Percentiles rank a stretch among this genome's conserved stretches.
These are phyloP conservation scores for Vaccinium myrtillus DNA, from an alignment of 148 eudicot genomes.

Conservation along the genomic window DNA sequence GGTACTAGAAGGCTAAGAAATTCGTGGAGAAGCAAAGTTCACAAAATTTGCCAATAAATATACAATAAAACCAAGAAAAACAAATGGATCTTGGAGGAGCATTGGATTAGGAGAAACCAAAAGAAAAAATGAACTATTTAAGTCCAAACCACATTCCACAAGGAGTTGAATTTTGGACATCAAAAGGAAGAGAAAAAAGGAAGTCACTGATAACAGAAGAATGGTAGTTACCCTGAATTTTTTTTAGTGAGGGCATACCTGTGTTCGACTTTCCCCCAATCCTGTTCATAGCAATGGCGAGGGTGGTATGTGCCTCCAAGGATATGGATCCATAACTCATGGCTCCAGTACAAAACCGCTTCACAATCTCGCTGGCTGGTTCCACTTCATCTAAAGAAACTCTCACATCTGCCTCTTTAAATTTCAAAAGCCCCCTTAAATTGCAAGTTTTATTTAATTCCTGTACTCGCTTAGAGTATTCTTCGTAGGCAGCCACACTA, in stretches of 20 bases:
- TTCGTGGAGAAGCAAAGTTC: background rate
- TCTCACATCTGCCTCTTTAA: slow-evolving; percentile 51
- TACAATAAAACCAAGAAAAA: background rate
- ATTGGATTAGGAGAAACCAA: background rate
- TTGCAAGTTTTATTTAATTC: slow-evolving; percentile 88
- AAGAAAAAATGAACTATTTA: background rate
- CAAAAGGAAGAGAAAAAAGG: background rate
- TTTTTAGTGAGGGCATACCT: slow-evolving; percentile 42
- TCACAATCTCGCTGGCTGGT: slow-evolving; percentile 94
- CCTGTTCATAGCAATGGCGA: slow-evolving; percentile 95
- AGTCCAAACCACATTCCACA: slow-evolving; percentile 8
- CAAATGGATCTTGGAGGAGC: slow-evolving; percentile 5
- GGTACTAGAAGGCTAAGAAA: background rate
- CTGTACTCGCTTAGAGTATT: slow-evolving; percentile 78
- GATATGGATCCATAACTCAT: slow-evolving; percentile 99
- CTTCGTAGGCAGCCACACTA: slow-evolving; percentile 92
- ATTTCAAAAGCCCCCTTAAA: slow-evolving; percentile 88
- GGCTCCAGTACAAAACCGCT: slow-evolving; percentile 96
- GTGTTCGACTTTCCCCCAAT: slow-evolving; percentile 97
- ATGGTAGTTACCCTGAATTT: background rate
- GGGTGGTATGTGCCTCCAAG: slow-evolving; percentile 89
- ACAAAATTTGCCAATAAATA: background rate
- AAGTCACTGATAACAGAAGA: background rate
- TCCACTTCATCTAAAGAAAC: slow-evolving; percentile 92
- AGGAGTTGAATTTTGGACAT: background rate